These are phyloP conservation scores for Phytopythium helicoides DNA, from an alignment of 352 stramenopile genomes.

Conservation along the genomic window DNA sequence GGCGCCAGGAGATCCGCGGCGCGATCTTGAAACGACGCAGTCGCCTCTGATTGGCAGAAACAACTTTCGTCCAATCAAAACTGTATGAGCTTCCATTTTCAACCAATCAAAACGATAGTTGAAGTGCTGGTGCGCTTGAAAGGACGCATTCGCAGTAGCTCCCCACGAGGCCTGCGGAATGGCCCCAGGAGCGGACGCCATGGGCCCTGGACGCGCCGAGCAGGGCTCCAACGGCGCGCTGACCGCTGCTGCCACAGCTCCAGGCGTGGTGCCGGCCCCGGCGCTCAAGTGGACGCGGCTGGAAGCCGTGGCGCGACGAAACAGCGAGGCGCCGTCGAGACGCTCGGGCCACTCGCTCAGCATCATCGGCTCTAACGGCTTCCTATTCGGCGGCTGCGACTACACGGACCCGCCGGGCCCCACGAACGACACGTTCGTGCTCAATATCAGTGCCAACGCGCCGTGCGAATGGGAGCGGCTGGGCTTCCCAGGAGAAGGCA, in stretches of 20 bases:
- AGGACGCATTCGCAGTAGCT: too few species aligned
- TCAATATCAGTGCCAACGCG: slow-evolving; percentile 79
- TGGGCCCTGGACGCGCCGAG: too few species aligned
- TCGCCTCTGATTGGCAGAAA: too few species aligned
- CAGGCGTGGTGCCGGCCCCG: slow-evolving; percentile 7
- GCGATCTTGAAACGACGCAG: slow-evolving; percentile 49
- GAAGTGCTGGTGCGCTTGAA: background rate
- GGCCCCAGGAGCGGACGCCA: background rate
- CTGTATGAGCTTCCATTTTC: too few species aligned
- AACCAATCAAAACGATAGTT: slow-evolving; percentile 9
- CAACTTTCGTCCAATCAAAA: too few species aligned
- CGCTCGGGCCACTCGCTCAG: slow-evolving; percentile 94
- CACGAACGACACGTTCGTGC: slow-evolving; percentile 93
- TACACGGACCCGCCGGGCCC: slow-evolving; percentile 85
- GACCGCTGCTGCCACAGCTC: background rate
- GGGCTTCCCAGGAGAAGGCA: slow-evolving; percentile 22
- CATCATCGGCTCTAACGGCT: slow-evolving; percentile 85
- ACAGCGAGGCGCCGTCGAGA: slow-evolving; percentile 84
- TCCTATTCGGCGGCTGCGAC: slow-evolving; percentile 94
- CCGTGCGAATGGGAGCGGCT: slow-evolving; percentile 77
- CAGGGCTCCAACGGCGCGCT: too few species aligned
- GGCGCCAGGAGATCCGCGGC: too few species aligned
- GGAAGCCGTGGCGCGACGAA: slow-evolving; percentile 48
- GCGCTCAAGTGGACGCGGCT: slow-evolving; percentile 57
- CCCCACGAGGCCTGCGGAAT: too few species aligned